phyloP scores from a whole-genome alignment of 2,329 filamentous ascomycete genomes.

The Emydomyces testavorans region DNA sequence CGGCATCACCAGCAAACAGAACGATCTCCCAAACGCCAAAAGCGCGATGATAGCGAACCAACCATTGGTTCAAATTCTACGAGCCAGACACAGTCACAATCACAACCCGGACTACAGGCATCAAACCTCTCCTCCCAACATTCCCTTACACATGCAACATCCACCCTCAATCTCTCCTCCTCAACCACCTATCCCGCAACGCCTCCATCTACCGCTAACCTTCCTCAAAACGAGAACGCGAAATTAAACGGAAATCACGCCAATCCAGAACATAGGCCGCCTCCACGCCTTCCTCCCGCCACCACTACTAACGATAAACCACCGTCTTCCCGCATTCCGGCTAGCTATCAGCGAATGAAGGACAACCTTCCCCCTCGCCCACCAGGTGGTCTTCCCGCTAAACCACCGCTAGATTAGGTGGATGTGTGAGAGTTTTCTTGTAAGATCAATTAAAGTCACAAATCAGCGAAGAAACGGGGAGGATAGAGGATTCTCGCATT shows the following conservation, averaged over 20 bases:
- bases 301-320: constrained; percentile 4
- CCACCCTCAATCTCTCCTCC: not conserved
- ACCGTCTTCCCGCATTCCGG: constrained; percentile 8
- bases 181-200: not conserved
- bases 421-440: not conserved
- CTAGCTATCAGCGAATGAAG: constrained; percentile 10
- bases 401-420: constrained; percentile 1
- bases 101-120: not conserved
- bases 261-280: not conserved
- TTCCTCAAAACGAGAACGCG: not conserved
- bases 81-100: not conserved
- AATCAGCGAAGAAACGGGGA: no score
- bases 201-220: no score
- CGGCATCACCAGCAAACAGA: not conserved
- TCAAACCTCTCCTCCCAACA: not conserved
- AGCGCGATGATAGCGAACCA: not conserved
- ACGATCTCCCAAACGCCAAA: constrained; percentile 8
- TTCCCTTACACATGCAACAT: not conserved
- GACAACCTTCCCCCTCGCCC: constrained; percentile 8
- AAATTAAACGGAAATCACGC: not conserved
- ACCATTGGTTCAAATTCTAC: not conserved
- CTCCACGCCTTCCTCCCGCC: not conserved
- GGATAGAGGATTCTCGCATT: no score
- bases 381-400: constrained; percentile 5
- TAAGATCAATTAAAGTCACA: no score